Percentiles rank a stretch among this genome's conserved stretches.
Conservation (phyloP, 2,329 filamentous ascomycete genomes). For the Talaromyces islandicus region DNA sequence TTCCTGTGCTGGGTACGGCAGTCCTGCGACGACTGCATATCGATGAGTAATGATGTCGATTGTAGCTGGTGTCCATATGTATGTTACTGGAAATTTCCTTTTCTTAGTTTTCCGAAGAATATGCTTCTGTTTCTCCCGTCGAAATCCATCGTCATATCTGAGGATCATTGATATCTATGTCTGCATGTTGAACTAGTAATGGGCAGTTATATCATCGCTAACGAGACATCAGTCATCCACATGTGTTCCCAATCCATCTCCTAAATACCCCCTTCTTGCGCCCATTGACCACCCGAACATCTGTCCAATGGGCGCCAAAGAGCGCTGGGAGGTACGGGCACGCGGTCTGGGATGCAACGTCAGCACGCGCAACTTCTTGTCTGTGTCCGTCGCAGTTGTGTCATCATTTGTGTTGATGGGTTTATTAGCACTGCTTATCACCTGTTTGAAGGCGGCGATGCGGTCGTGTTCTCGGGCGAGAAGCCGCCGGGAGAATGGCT, state of each 20-base stretch:
- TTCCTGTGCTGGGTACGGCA: constrained; percentile 31
- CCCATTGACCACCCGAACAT: constrained; percentile 29
- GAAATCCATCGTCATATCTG: not conserved
- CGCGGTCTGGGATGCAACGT: constrained; percentile 34
- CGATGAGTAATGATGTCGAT: constrained; percentile 17
- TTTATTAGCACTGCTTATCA: constrained; percentile 14
- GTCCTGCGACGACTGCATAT: constrained; percentile 28
- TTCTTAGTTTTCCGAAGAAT: not conserved
- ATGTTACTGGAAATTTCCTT: constrained; percentile 13
- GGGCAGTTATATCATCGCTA: not conserved
- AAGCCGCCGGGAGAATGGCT: constrained; percentile 11
- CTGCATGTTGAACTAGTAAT: constrained; percentile 1
- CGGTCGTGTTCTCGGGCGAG: constrained; percentile 3
- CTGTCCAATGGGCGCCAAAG: constrained; percentile 33
- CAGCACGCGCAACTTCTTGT: constrained; percentile 35
- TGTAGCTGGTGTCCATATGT: constrained; percentile 37
- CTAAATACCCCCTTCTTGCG: constrained; percentile 30
- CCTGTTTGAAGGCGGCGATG: constrained; percentile 12
- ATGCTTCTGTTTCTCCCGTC: constrained; percentile 3
- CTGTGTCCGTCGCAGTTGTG: constrained; percentile 25
- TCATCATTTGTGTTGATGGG: constrained; percentile 21
- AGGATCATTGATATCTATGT: not conserved
- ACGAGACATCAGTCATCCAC: constrained; percentile 26
- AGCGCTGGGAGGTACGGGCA: constrained; percentile 38
- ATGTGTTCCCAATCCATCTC: constrained; percentile 32